A percentile compares a stretch with the other conserved stretches of the same genome.
Conservation (phyloP, 495 filamentous ascomycete species). For the Pyrenopolyporus hunteri region DNA sequence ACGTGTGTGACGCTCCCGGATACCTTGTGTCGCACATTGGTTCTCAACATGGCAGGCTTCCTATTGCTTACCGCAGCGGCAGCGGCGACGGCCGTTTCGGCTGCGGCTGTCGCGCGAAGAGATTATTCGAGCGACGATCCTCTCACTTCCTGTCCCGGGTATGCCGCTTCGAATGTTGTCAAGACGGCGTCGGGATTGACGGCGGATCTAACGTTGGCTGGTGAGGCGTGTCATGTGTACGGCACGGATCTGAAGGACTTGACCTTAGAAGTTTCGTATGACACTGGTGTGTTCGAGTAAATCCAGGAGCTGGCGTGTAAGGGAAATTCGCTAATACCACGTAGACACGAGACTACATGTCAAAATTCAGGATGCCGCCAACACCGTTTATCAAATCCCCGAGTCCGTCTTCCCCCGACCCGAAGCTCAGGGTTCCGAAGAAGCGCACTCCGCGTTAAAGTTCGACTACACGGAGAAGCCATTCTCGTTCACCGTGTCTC, state of each 20-base stretch:
- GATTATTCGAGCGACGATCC: slow-evolving; percentile 38
- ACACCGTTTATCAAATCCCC: slow-evolving; percentile 80
- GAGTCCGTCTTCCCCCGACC: slow-evolving; percentile 73
- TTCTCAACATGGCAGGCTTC: slow-evolving; percentile 31
- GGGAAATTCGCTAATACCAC: slow-evolving; percentile 16
- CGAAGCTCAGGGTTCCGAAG: slow-evolving; percentile 25
- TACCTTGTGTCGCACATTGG: slow-evolving; percentile 2
- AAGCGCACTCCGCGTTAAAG: slow-evolving; percentile 56
- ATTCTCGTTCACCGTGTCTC: slow-evolving; percentile 77
- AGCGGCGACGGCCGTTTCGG: slow-evolving; percentile 25
- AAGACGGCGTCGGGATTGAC: slow-evolving; percentile 58
- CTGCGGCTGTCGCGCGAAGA: slow-evolving; percentile 32
- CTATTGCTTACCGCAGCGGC: slow-evolving; percentile 39
- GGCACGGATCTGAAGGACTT: slow-evolving; percentile 70
- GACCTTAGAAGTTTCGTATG: slow-evolving; percentile 74
- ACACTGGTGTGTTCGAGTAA: slow-evolving; percentile 64
- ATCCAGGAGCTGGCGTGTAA: background rate
- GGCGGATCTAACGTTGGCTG: slow-evolving; percentile 71
- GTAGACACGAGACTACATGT: slow-evolving; percentile 79
- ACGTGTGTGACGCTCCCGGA: background rate
- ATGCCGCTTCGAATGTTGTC: slow-evolving; percentile 69
- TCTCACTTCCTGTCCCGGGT: slow-evolving; percentile 67
- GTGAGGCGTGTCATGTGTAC: slow-evolving; percentile 71
- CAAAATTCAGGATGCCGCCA: slow-evolving; percentile 77
- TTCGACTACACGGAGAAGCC: slow-evolving; percentile 71